A percentile compares a stretch with the other conserved stretches of the same genome.
Evolutionary conservation across 768 basidiomycete genomes (phyloP).

Genomic region (Melanogaster broomeanus): DNA sequence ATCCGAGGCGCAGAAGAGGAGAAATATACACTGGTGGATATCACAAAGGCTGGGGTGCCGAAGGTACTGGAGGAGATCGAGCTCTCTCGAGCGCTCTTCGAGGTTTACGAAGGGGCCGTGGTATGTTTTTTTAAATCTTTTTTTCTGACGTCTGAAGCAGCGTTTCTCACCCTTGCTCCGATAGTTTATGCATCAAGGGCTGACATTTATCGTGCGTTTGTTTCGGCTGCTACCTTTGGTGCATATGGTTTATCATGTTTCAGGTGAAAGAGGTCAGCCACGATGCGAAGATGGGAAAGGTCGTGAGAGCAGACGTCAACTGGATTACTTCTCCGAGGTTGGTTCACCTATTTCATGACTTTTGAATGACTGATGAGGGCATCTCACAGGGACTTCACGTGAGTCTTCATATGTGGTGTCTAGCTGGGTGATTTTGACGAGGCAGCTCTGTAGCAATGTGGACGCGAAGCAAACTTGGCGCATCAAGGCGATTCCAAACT

Average conservation of each 20-base stretch:
- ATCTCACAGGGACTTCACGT: constrained; percentile 71
- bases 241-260: constrained; percentile 2
- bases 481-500: constrained; percentile 62
- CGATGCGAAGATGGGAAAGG: constrained; percentile 69
- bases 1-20: constrained; percentile 81
- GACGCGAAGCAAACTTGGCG: constrained; percentile 77
- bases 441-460: constrained; percentile 53
- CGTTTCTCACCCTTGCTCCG: constrained; percentile 2
- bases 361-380: not conserved
- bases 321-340: constrained; percentile 79
- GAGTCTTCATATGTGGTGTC: constrained; percentile 18
- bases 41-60: constrained; percentile 43
- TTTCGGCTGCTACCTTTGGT: no score
- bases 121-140: constrained; percentile 44
- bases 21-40: constrained; percentile 72
- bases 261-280: constrained; percentile 83
- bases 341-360: constrained; percentile 2
- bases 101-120: constrained; percentile 87
- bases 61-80: constrained; percentile 80
- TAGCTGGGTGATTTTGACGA: not conserved
- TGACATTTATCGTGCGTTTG: constrained; percentile 68
- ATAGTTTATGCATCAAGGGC: constrained; percentile 87
- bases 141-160: not conserved
- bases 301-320: constrained; percentile 75
- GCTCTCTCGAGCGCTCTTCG: constrained; percentile 80